Conservation (phyloP, 352 stramenopile species). For the Phytophthora europaea region DNA sequence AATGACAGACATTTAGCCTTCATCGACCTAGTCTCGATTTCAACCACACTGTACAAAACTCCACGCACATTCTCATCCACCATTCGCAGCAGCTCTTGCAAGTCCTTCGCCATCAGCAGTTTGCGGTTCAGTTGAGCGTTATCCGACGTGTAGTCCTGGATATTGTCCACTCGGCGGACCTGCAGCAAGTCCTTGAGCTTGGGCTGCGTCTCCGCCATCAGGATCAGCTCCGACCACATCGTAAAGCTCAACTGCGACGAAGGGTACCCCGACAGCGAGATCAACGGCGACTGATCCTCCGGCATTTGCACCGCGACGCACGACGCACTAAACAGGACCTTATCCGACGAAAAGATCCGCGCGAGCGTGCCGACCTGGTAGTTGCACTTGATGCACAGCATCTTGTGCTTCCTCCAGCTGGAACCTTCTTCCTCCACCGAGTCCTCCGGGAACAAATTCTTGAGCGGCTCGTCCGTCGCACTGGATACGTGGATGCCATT, state of each 20-base stretch:
- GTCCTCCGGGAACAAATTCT: slow-evolving; percentile 59
- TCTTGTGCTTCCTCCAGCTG: slow-evolving; percentile 72
- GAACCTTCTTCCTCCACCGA: slow-evolving; percentile 45
- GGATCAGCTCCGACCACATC: slow-evolving; percentile 83
- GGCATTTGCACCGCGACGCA: slow-evolving; percentile 80
- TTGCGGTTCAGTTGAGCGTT: slow-evolving; percentile 71
- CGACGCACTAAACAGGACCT: slow-evolving; percentile 77
- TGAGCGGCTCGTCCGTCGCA: slow-evolving; percentile 67
- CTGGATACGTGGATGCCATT: slow-evolving; percentile 81
- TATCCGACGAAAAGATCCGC: slow-evolving; percentile 71
- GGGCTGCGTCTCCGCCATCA: slow-evolving; percentile 81
- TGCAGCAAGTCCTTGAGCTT: slow-evolving; percentile 71
- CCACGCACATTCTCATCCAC: slow-evolving; percentile 71
- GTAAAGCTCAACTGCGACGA: slow-evolving; percentile 78
- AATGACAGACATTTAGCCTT: slow-evolving; percentile 4
- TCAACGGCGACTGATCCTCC: slow-evolving; percentile 71
- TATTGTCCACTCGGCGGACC: slow-evolving; percentile 77
- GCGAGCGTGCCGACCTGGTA: slow-evolving; percentile 69
- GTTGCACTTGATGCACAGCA: slow-evolving; percentile 77
- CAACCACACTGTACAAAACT: not conserved
- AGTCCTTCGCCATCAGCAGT: slow-evolving; percentile 70
- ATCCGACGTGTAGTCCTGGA: slow-evolving; percentile 54
- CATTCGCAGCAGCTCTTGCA: slow-evolving; percentile 63
- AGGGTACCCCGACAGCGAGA: slow-evolving; percentile 80
- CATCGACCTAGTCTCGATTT: not conserved